A percentile compares a stretch with the other conserved stretches of the same genome.
Evolutionary conservation across 1,139 yeast genomes (phyloP).

Genomic region (Candida buenavistaensis): DNA sequence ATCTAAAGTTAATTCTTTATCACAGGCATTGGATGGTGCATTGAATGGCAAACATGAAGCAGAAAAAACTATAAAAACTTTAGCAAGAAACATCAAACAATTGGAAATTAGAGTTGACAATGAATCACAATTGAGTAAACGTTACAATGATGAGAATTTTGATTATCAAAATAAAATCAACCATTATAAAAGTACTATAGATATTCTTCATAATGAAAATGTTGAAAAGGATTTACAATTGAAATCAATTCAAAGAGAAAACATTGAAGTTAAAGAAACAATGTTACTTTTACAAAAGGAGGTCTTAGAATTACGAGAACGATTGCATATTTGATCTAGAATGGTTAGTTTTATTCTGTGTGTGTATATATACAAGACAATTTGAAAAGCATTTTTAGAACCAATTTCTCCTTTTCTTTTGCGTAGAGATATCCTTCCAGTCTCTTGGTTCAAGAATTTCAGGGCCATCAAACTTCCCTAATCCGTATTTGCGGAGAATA

Average conservation of each 20-base stretch:
- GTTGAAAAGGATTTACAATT: conserved; percentile 42
- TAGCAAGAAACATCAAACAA: conserved; percentile 36
- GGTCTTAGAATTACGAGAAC: conserved; percentile 58
- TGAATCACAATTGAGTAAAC: conserved; percentile 39
- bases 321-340: conserved; percentile 17
- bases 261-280: conserved; percentile 52
- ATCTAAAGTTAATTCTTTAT: conserved; percentile 34
- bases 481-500: conserved; percentile 67
- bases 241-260: conserved; percentile 37
- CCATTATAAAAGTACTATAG: conserved; percentile 35
- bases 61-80: conserved; percentile 29
- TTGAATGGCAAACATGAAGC: conserved; percentile 32
- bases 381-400: conserved; percentile 1
- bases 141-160: conserved; percentile 50
- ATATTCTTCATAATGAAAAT: conserved; percentile 36
- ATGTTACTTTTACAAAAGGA: conserved; percentile 63
- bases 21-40: conserved; percentile 30
- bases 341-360: neutral
- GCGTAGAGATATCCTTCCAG: conserved; percentile 16
- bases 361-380: conserved; percentile 4
- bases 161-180: conserved; percentile 44
- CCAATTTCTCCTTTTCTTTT: conserved; percentile 2
- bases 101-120: conserved; percentile 38
- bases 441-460: conserved; percentile 31
- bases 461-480: conserved; percentile 49